Percentiles rank a stretch among this genome's conserved stretches.
phyloP scores from a whole-genome alignment of 345 rosid genomes.

The Excoecaria agallocha region DNA sequence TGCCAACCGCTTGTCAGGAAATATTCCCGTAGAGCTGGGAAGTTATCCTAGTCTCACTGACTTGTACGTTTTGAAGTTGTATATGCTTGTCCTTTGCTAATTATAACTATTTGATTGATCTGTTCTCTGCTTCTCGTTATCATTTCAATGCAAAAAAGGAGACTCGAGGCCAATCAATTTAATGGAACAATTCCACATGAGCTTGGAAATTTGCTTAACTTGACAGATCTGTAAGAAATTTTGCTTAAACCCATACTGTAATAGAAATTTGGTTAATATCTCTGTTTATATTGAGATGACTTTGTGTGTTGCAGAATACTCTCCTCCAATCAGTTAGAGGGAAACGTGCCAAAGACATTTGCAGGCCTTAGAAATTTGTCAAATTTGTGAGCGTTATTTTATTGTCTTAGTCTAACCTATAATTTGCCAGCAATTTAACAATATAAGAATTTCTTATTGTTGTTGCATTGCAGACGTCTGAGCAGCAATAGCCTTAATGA shows the following conservation, averaged over 20 bases:
- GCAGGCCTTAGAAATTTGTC: background rate
- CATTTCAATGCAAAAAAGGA: background rate
- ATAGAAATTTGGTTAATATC: no score
- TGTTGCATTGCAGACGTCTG: slow-evolving; percentile 19
- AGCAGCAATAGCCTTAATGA: slow-evolving; percentile 10
- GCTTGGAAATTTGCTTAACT: slow-evolving; percentile 21
- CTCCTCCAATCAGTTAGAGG: background rate
- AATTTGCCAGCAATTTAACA: background rate
- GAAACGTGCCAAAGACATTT: background rate
- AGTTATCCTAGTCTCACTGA: slow-evolving; percentile 6
- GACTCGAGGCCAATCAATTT: slow-evolving; percentile 12
- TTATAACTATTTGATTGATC: background rate
- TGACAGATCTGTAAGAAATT: slow-evolving; percentile 5
- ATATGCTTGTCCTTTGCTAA: no score
- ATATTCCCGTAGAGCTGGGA: slow-evolving; percentile 13
- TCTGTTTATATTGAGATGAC: no score
- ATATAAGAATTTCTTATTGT: background rate
- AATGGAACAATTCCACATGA: slow-evolving; percentile 13
- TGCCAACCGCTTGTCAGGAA: slow-evolving; percentile 14
- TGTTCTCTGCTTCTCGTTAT: background rate
- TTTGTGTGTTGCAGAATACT: slow-evolving; percentile 7
- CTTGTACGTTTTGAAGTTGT: slow-evolving; percentile 8
- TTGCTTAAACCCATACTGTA: no score
- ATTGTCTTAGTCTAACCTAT: no score
- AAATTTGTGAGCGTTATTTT: background rate